Percentiles rank a stretch among this genome's conserved stretches.
These are phyloP conservation scores for Colletotrichum tamarilloi DNA, from an alignment of 2,329 filamentous ascomycete species.

Conservation along the genomic window DNA sequence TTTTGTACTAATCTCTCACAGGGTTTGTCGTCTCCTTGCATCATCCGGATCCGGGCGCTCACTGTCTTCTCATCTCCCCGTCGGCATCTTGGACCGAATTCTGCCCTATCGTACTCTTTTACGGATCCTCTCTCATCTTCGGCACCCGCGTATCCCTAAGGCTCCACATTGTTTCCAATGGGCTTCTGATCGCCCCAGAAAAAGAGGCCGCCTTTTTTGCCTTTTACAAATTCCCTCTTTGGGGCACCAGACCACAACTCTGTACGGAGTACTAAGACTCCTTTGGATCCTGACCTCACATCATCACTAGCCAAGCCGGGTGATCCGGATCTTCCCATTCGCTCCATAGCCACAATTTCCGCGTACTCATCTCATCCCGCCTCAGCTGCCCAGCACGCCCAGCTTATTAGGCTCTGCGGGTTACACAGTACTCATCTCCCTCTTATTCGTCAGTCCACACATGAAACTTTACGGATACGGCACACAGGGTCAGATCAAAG, in stretches of 20 bases:
- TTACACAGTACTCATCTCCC: slow-evolving; percentile 18
- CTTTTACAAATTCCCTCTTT: not conserved
- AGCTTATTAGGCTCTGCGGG: not conserved
- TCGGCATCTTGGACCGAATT: not conserved
- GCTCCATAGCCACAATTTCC: slow-evolving; percentile 26
- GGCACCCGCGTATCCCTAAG: slow-evolving; percentile 6
- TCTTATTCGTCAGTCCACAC: slow-evolving; percentile 15
- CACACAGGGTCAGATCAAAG: slow-evolving; percentile 16
- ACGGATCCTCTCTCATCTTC: not conserved
- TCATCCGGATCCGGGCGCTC: not conserved
- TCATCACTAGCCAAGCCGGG: slow-evolving; percentile 28
- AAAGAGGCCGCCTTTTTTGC: not conserved
- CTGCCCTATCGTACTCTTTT: not conserved
- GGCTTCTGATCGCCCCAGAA: not conserved
- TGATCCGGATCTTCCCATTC: slow-evolving; percentile 28
- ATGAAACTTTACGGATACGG: slow-evolving; percentile 9
- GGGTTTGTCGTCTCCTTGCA: not conserved
- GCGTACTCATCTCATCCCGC: slow-evolving; percentile 17
- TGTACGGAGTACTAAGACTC: slow-evolving; percentile 1
- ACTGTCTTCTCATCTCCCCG: not conserved
- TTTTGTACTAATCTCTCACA: slow-evolving; percentile 12
- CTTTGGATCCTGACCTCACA: slow-evolving; percentile 14
- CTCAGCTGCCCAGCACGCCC: slow-evolving; percentile 29
- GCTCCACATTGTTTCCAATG: not conserved
- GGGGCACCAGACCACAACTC: not conserved